Evolutionary conservation across 2,329 filamentous ascomycete genomes (phyloP).

Genomic region (Paraphoma chrysanthemicola): DNA sequence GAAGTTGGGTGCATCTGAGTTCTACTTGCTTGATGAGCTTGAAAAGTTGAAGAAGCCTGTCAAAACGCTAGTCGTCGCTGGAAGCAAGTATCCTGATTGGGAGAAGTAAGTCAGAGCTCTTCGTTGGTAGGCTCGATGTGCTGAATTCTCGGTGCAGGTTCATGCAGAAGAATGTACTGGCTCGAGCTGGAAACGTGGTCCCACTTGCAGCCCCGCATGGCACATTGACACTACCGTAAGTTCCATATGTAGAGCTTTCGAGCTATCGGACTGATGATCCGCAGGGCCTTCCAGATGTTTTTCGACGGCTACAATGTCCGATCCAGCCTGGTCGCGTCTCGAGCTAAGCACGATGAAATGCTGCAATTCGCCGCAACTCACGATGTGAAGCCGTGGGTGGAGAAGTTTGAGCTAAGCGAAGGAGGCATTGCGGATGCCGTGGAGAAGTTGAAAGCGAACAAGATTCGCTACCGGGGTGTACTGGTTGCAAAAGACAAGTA

Average conservation of each 20-base stretch:
- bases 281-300: constrained; percentile 22
- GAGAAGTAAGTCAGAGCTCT: constrained; percentile 18
- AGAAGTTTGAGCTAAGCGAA: constrained; percentile 28
- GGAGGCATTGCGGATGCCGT: constrained; percentile 23
- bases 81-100: constrained; percentile 30
- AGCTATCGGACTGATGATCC: neutral
- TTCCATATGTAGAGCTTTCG: neutral
- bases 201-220: constrained; percentile 24
- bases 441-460: constrained; percentile 20
- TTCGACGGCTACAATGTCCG: constrained; percentile 27
- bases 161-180: constrained; percentile 24
- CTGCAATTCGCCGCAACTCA: constrained; percentile 24
- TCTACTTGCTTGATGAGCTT: constrained; percentile 29
- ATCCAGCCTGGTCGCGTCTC: constrained; percentile 26
- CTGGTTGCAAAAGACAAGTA: constrained; percentile 17
- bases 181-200: constrained; percentile 25
- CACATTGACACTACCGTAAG: constrained; percentile 19
- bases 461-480: constrained; percentile 28
- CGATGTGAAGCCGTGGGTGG: constrained; percentile 25
- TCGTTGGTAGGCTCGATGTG: neutral
- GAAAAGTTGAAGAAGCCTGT: constrained; percentile 27
- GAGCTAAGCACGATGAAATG: constrained; percentile 29
- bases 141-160: constrained; percentile 6
- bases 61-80: constrained; percentile 24
- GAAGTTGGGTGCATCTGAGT: constrained; percentile 27